Evolutionary conservation across 176 grass and related monocot genomes (phyloP).

Genomic region (Zizania latifolia): DNA sequence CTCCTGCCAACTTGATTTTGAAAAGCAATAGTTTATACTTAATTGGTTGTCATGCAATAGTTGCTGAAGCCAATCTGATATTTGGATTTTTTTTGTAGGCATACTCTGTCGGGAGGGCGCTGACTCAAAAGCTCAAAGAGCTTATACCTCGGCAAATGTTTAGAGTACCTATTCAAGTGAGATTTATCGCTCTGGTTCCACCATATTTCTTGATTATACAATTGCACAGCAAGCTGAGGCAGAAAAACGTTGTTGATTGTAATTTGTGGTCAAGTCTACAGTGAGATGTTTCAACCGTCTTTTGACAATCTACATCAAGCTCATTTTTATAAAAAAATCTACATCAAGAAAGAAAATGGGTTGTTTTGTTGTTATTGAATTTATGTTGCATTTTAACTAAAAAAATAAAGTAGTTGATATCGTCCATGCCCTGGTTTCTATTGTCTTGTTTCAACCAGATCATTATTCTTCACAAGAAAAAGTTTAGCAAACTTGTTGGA

Average conservation of each 20-base stretch:
- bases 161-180: conserved; percentile 93
- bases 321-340: no score
- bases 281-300: neutral
- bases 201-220: conserved; percentile 22
- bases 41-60: neutral
- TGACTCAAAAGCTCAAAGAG: conserved; percentile 90
- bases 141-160: conserved; percentile 99
- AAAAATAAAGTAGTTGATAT: conserved; percentile 2
- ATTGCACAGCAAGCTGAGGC: conserved; percentile 16
- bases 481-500: neutral
- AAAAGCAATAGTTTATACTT: neutral
- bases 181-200: conserved; percentile 26
- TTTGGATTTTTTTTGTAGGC: conserved; percentile 43
- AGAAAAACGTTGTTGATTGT: neutral
- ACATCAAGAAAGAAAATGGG: neutral
- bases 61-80: conserved; percentile 16
- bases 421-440: neutral
- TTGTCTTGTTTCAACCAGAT: neutral
- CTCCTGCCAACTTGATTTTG: neutral
- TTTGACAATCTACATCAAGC: neutral
- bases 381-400: neutral
- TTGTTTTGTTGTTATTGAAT: neutral
- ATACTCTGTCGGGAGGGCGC: conserved; percentile 85
- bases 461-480: neutral
- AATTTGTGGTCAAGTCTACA: neutral